Percentiles rank a stretch among this genome's conserved stretches.
Evolutionary conservation across 495 filamentous ascomycete species (phyloP).

Genomic region (Barbatosphaeria neglecta): DNA sequence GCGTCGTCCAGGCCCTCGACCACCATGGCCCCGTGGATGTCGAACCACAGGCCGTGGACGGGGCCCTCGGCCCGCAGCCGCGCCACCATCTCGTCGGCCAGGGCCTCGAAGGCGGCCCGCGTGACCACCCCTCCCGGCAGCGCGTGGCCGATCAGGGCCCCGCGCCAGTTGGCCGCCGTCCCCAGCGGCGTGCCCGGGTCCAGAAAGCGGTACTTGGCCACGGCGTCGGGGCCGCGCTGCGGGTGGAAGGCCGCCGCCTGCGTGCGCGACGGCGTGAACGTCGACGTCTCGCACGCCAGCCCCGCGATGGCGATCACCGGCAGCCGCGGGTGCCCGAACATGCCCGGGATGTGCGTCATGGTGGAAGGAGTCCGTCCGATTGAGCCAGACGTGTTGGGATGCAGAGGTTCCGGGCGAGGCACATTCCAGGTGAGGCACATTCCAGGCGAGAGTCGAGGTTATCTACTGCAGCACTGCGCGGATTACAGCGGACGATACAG

Average conservation of each 20-base stretch:
- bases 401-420: too few species aligned
- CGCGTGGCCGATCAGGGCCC: constrained; percentile 43
- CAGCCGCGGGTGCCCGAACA: constrained; percentile 8
- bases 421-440: too few species aligned
- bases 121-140: constrained; percentile 42
- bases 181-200: constrained; percentile 29
- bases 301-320: constrained; percentile 44
- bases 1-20: constrained; percentile 41
- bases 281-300: constrained; percentile 45
- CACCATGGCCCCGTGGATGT: constrained; percentile 50
- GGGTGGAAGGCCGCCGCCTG: constrained; percentile 41
- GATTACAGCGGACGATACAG: too few species aligned
- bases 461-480: too few species aligned
- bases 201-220: constrained; percentile 37
- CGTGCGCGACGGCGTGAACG: constrained; percentile 42
- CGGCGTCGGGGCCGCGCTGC: constrained; percentile 30
- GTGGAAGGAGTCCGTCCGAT: too few species aligned
- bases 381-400: too few species aligned
- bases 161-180: constrained; percentile 34
- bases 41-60: constrained; percentile 44
- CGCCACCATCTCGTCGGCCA: constrained; percentile 35
- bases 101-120: constrained; percentile 33
- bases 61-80: constrained; percentile 22
- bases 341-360: too few species aligned
- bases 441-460: too few species aligned